Evolutionary conservation across 1,284 basidiomycete species (phyloP).

Genomic region (Golubevia pallescens): DNA sequence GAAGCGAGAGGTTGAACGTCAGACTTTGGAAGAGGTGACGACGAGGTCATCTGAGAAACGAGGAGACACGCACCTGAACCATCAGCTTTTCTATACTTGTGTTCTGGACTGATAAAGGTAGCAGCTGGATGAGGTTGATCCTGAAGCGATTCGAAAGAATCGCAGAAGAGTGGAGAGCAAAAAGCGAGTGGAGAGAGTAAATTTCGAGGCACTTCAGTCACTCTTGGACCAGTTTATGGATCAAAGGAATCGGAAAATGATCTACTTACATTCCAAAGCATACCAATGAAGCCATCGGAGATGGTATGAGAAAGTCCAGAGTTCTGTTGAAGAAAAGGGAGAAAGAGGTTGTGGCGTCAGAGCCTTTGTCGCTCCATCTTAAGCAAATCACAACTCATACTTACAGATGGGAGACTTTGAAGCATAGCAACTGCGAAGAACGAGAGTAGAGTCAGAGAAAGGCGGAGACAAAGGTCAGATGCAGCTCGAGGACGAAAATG

Average conservation of each 20-base stretch:
- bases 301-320: constrained; percentile 15
- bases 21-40: no score
- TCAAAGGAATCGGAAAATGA: no score
- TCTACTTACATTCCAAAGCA: constrained; percentile 38
- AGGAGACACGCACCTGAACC: constrained; percentile 18
- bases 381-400: no score
- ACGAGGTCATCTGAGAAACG: no score
- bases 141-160: no score
- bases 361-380: no score
- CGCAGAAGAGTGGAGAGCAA: no score
- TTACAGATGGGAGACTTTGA: constrained; percentile 24
- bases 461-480: not conserved
- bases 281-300: constrained; percentile 20
- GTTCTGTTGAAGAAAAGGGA: constrained; percentile 1
- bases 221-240: no score
- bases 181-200: no score
- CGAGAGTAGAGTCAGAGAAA: constrained; percentile 61
- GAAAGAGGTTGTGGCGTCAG: no score
- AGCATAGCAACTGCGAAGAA: constrained; percentile 22
- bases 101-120: constrained; percentile 22
- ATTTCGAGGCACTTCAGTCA: no score
- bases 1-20: no score
- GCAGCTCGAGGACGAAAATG: not conserved
- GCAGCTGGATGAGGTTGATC: constrained; percentile 38
- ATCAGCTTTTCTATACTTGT: constrained; percentile 35